A percentile compares a stretch with the other conserved stretches of the same genome.
Evolutionary conservation across 1,284 basidiomycete genomes (phyloP).

Genomic region (Boletus smithii): DNA sequence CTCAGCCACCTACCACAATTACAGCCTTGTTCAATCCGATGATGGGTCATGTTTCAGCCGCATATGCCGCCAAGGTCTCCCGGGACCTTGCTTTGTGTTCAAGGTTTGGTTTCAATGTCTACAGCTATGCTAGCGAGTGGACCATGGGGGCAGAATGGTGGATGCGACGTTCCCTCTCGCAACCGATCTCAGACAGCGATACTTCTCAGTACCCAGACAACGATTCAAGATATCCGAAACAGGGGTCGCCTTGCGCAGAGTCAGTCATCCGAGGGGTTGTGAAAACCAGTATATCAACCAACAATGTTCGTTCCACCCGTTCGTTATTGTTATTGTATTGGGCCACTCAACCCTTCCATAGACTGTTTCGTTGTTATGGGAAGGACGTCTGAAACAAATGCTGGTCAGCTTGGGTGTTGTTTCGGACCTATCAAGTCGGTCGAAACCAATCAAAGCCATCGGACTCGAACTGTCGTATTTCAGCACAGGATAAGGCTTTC

Average conservation of each 20-base stretch:
- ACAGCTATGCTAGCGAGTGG: conserved; percentile 95
- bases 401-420: conserved; percentile 87
- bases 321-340: neutral
- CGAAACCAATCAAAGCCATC: conserved; percentile 82
- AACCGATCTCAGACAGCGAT: conserved; percentile 14
- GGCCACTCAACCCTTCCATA: conserved; percentile 32
- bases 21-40: conserved; percentile 96
- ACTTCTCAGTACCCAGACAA: neutral
- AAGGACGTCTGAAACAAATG: conserved; percentile 87
- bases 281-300: conserved; percentile 86
- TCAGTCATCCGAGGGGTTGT: conserved; percentile 74
- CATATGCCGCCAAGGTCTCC: conserved; percentile 87
- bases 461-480: conserved; percentile 93
- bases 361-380: conserved; percentile 91
- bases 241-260: conserved; percentile 7
- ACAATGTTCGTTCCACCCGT: conserved; percentile 56
- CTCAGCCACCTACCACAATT: conserved; percentile 87
- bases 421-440: conserved; percentile 80
- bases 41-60: conserved; percentile 89
- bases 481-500: conserved; percentile 55
- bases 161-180: conserved; percentile 53
- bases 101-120: conserved; percentile 95
- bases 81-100: conserved; percentile 86
- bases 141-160: conserved; percentile 94
- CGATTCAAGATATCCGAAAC: conserved; percentile 11